Conservation (phyloP, 148 eudicot genomes). For the Fallopia convolvulus region DNA sequence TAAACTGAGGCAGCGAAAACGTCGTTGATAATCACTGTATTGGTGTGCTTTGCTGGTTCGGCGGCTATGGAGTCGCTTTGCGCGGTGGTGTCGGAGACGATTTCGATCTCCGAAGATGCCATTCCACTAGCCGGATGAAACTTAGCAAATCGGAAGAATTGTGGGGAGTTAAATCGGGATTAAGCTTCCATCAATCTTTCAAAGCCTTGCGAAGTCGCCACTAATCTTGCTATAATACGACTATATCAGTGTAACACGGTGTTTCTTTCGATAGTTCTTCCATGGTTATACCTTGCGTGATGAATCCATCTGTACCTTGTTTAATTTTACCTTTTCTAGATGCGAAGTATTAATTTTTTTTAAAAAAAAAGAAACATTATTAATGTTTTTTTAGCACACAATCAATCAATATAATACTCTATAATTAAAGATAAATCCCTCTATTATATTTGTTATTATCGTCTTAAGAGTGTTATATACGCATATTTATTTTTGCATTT, state of each 20-base stretch:
- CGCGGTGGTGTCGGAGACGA: slow-evolving; percentile 37
- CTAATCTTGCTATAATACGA: not conserved
- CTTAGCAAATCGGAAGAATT: not conserved
- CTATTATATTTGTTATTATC: too few species aligned
- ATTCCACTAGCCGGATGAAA: slow-evolving; percentile 11
- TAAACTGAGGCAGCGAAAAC: slow-evolving; percentile 96
- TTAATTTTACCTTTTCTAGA: not conserved
- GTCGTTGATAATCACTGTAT: slow-evolving; percentile 42
- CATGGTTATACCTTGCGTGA: slow-evolving; percentile 3
- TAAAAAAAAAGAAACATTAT: too few species aligned
- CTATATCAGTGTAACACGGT: not conserved
- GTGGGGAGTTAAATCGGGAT: not conserved
- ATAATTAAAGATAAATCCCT: too few species aligned
- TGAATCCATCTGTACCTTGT: not conserved
- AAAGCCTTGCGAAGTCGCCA: not conserved
- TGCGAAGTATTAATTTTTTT: not conserved
- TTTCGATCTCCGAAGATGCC: slow-evolving; percentile 74
- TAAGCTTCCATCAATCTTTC: not conserved
- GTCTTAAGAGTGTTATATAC: too few species aligned
- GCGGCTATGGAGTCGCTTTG: slow-evolving; percentile 20
- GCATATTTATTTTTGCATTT: too few species aligned
- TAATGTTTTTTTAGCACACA: too few species aligned
- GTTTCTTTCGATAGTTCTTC: not conserved
- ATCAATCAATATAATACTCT: too few species aligned
- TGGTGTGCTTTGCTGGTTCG: slow-evolving; percentile 18